These are phyloP conservation scores for Eudorina sp. DNA, from an alignment of 139 green algal genomes.

Conservation along the genomic window DNA sequence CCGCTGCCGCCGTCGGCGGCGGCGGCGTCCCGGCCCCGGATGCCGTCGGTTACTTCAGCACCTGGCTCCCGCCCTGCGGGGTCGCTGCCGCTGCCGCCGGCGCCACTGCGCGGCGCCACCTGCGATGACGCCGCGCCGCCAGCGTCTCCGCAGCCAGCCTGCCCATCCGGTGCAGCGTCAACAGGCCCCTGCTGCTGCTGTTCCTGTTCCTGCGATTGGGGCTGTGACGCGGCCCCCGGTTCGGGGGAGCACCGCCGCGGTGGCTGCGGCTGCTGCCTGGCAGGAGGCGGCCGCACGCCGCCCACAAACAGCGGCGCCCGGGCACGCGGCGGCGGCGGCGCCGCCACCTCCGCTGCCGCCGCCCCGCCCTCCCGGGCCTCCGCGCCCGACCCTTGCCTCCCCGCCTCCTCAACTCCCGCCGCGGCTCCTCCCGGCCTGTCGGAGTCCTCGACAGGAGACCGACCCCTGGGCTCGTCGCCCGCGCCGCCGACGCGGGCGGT, in stretches of 20 bases:
- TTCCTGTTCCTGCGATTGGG: not conserved
- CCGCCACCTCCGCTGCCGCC: not conserved
- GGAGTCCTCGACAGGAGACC: not conserved
- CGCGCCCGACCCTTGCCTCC: not conserved
- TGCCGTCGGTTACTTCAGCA: too few species aligned
- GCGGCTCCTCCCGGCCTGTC: not conserved
- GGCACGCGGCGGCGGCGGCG: not conserved
- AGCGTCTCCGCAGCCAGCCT: not conserved
- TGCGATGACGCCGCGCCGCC: too few species aligned
- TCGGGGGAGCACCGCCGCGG: not conserved
- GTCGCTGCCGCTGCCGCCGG: too few species aligned
- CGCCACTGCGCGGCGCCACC: not conserved
- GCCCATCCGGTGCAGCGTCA: not conserved
- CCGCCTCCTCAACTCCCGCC: not conserved
- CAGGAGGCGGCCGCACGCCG: not conserved
- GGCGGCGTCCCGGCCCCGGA: not conserved
- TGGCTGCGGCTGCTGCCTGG: not conserved
- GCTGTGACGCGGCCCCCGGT: not conserved
- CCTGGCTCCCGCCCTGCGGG: not conserved
- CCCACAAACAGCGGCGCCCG: slow-evolving; percentile 22
- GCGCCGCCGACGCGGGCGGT: not conserved
- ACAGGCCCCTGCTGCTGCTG: not conserved
- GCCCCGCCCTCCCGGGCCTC: not conserved
- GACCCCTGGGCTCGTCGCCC: not conserved
- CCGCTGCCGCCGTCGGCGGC: too few species aligned